Evolutionary conservation across 2,329 filamentous ascomycete species (phyloP), one percentile per base, ranked within the genome.

Genomic region (Canariomyces notabilis): DNA sequence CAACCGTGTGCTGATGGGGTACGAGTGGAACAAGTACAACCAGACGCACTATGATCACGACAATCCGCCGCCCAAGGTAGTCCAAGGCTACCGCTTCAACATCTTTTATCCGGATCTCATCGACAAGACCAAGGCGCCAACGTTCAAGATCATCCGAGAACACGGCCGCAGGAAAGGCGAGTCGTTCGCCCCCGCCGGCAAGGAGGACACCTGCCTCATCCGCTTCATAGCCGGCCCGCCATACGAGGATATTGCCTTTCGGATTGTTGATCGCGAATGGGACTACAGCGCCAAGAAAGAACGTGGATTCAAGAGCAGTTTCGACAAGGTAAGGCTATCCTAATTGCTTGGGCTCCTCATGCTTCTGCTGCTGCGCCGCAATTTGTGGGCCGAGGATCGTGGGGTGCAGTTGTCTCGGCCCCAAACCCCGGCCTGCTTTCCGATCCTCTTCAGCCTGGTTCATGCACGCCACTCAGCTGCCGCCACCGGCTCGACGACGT

Each of bases 21-120:
- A 97, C 66, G 93, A 98, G 67, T 98, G 93, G 93, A 98, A 98
- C 74, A 98, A 98, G 68, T 98, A 98, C 76, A 98, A 98, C 62
- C 93, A 98, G 69, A 98, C 93, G 11, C 93, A 98, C 68, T 98
- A 98, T 70, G 93, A 97, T 65, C 89, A 96, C 65, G 91, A 97
- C 63, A 96, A 97, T 61, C 93, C 93, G 2, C 93, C 93, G 1
- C 93, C 93, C 20, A 96, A 95, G 69, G 91, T 98, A 6, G 93
- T 98, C 9, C 93, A 98, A 65, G 93, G 93, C 46, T 98, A 98
- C 75, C 96, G 95, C 66, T 98, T 98, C 76, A 97, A 98, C 70
- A 91, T 98, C 42, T 98, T 98, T 69, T 98, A 98, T 62, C 93
- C 93, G 0, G 93, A 98, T 58, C 80, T 98, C 23, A 89, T 97